Conservation (phyloP, 2,329 filamentous ascomycete genomes). For the Aspergillus puulaauensis region DNA sequence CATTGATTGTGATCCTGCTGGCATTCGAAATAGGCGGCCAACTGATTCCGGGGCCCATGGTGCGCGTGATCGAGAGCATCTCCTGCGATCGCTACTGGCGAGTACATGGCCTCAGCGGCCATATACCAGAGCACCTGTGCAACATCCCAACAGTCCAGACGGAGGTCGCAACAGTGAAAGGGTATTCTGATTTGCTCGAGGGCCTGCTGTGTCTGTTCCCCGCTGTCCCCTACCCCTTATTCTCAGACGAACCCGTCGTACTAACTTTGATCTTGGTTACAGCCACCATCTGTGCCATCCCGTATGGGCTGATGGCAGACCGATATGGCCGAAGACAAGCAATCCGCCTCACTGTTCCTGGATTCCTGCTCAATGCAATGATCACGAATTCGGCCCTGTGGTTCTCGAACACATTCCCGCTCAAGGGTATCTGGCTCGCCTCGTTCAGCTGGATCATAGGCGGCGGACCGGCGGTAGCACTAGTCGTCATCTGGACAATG, state of each 20-base stretch:
- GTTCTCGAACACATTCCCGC: neutral
- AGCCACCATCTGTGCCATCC: neutral
- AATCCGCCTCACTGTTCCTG: neutral
- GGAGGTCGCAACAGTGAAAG: neutral
- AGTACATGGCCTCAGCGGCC: neutral
- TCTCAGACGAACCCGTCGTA: neutral
- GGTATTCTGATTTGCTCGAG: neutral
- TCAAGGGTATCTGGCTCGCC: neutral
- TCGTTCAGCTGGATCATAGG: neutral
- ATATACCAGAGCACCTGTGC: neutral
- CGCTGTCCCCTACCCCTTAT: neutral
- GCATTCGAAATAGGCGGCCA: neutral
- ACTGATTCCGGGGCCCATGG: neutral
- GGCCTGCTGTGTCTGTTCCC: neutral
- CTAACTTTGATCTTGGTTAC: neutral
- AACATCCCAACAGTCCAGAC: neutral
- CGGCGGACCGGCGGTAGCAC: neutral
- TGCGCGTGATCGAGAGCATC: neutral
- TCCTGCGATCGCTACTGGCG: neutral
- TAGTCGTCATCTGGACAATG: neutral
- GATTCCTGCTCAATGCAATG: neutral
- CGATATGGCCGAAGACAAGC: neutral
- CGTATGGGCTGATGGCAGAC: neutral
- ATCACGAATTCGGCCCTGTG: neutral
- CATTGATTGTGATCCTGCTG: neutral